Percentiles rank a stretch among this genome's conserved stretches.
Evolutionary conservation across 1,284 basidiomycete genomes (phyloP).

Genomic region (Apiotrichum gracile): DNA sequence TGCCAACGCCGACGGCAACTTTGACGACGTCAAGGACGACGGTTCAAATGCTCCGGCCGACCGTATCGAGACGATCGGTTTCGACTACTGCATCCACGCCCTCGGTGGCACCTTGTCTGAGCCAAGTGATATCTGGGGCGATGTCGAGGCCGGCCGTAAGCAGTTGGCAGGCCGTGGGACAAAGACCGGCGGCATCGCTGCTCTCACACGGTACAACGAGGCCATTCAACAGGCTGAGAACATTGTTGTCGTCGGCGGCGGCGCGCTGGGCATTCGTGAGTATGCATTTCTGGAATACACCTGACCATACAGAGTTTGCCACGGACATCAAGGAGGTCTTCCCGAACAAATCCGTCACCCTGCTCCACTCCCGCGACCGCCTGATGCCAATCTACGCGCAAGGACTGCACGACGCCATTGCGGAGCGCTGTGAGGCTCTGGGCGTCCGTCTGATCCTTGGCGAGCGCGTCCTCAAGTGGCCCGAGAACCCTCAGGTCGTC

Average conservation of each 20-base stretch:
- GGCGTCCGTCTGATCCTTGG: conserved; percentile 47
- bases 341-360: conserved; percentile 46
- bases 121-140: conserved; percentile 43
- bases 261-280: conserved; percentile 51
- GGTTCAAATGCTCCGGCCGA: conserved; percentile 6
- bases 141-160: conserved; percentile 6
- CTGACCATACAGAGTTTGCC: conserved; percentile 44
- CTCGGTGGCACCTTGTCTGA: conserved; percentile 42
- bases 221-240: conserved; percentile 39
- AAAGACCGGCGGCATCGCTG: conserved; percentile 31
- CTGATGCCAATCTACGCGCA: conserved; percentile 49
- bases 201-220: conserved; percentile 25
- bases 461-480: conserved; percentile 44
- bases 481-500: conserved; percentile 28
- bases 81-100: conserved; percentile 50
- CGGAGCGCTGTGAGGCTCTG: conserved; percentile 42
- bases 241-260: conserved; percentile 48
- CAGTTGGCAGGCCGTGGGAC: conserved; percentile 24
- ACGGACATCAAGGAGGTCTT: conserved; percentile 49
- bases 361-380: conserved; percentile 49
- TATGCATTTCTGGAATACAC: background rate
- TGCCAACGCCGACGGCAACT: conserved; percentile 12
- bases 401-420: conserved; percentile 44
- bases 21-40: conserved; percentile 11
- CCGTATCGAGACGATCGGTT: conserved; percentile 28